Conservation (phyloP, 208 protist genomes). For the Sergeia podlipaevii region DNA sequence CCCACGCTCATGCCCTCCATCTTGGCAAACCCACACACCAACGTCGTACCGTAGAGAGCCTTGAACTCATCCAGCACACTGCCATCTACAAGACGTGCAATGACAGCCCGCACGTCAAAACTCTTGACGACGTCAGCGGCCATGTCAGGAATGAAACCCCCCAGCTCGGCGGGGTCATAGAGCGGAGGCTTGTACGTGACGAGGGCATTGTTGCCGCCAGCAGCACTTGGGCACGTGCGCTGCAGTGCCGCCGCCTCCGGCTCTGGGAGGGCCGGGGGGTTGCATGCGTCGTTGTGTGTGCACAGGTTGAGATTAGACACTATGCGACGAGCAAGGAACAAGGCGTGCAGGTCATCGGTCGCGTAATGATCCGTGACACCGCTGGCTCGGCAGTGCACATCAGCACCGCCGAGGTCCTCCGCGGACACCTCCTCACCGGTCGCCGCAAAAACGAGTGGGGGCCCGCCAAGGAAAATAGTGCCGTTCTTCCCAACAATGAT, state of each 20-base stretch:
- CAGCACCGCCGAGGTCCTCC: constrained; percentile 94
- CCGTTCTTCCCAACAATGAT: constrained; percentile 93
- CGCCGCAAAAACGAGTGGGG: constrained; percentile 92
- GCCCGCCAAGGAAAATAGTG: constrained; percentile 96
- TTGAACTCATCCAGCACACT: constrained; percentile 96
- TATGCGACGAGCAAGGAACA: constrained; percentile 82
- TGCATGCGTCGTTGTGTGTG: constrained; percentile 17
- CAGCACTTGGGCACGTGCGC: constrained; percentile 54
- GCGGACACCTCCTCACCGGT: constrained; percentile 92
- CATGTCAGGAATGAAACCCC: constrained; percentile 91
- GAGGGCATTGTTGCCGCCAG: no score
- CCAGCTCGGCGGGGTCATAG: constrained; percentile 78
- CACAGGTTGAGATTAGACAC: constrained; percentile 87
- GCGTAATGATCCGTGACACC: constrained; percentile 95
- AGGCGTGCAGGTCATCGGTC: constrained; percentile 86
- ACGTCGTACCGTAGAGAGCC: constrained; percentile 86
- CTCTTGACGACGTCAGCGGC: constrained; percentile 68
- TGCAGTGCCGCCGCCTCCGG: constrained; percentile 15
- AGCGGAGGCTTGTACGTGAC: constrained; percentile 69
- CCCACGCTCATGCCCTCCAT: constrained; percentile 94
- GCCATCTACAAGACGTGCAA: constrained; percentile 94
- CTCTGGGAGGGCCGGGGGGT: constrained; percentile 8
- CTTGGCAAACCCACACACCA: constrained; percentile 92
- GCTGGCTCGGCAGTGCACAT: constrained; percentile 88
- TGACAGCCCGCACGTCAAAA: constrained; percentile 88